Base-by-base conservation (phyloP, 495 filamentous ascomycete genomes). In the Hypoxylon crocopeplum region DNA sequence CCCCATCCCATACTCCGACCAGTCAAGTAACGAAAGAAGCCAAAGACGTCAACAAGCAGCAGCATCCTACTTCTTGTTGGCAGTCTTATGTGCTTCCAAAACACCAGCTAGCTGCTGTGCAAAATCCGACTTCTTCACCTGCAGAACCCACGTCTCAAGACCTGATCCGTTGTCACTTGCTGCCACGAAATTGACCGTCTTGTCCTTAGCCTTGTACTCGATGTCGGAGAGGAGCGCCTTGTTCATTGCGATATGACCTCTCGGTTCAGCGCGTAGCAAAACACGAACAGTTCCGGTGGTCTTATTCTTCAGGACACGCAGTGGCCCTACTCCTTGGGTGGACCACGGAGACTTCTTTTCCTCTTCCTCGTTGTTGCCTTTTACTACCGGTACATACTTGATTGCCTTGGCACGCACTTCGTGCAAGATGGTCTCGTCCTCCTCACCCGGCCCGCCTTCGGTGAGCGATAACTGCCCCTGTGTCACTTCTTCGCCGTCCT, bases 241-340 rank as follows among this genome's bases (percentile, higher is more conserved):
- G 73, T 93, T 93, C 49, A 93, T 66, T 3, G 88, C 76, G 12
- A 92, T 70, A 13, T 84, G 83, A 17, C 89, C 89, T 54, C 84
- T 82, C 0, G 88, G 88, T 44, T 91, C 88, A 11, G 80, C 82
- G 22, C 89, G 81, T 40, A 91, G 64, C 20, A 93, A 71, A 48
- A 91, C 70, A 29, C 90, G 85, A 8, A 85, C 78, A 10, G 78
- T 77, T 1, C 80, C 80, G 0, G 84, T 89, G 0, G 77, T 75
- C 53, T 84, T 84, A 71, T 92, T 77, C 63, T 86, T 86, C 37
- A 93, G 76, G 12, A 93, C 66, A 4, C 86, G 85, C 19, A 89
- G 66, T 3, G 79, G 79, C 0, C 89, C 90, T 5, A 87, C 75
- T 25, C 88, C 89, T 67, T 84, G 78, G 5, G 74, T 80, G 11